Evolutionary conservation across 495 filamentous ascomycete genomes (phyloP), one percentile per base, ranked within the genome.

Genomic region (Xylaria grammica): DNA sequence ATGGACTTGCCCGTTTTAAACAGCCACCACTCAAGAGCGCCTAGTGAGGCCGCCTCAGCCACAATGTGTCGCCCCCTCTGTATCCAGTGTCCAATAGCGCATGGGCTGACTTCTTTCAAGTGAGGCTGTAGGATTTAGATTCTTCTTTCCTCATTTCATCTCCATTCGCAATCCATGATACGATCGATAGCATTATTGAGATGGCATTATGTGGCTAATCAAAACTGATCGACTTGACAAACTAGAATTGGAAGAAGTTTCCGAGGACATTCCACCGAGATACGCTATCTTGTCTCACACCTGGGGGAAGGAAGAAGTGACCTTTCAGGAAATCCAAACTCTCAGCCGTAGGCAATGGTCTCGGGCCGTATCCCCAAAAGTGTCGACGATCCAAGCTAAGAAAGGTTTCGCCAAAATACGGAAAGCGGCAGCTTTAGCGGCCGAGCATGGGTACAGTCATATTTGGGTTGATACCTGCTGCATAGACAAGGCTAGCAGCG

Each of bases 241-340:
- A 34, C 30, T 15, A 24, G 10, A 54, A 38, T 22, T 54, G 27
- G 10, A 36, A 26, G 30, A 54, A 38, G 30, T 54, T 36, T 17
- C 29, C 7, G 51, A 54, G 24, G 53, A 56, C 17, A 27, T 19
- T 1, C 20, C 36, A 32, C 45, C 59, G 2, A 6, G 29, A 38
- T 40, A 68, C 36, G 66, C 62, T 30, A 65, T 68, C 32, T 34
- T 68, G 27, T 68, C 66, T n/a, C 66, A 68, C 30, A 65, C 62
- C 3, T 68, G 66, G 66, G 62, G 55, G 0, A 49, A 13, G 9
- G 66, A 55, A 24, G 62, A 68, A 26, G 55, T 70, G 24, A 48
- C 26, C 0, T 62, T 67, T 32, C 13, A 55, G 4, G 57, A 69
- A 62, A 9, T 27, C 59, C 26, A 60, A 30, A 20, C 29, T 22